Evolutionary conservation across 2,329 filamentous ascomycete genomes (phyloP), one percentile per base, ranked within the genome.

Genomic region (Hypomyces perniciosus): DNA sequence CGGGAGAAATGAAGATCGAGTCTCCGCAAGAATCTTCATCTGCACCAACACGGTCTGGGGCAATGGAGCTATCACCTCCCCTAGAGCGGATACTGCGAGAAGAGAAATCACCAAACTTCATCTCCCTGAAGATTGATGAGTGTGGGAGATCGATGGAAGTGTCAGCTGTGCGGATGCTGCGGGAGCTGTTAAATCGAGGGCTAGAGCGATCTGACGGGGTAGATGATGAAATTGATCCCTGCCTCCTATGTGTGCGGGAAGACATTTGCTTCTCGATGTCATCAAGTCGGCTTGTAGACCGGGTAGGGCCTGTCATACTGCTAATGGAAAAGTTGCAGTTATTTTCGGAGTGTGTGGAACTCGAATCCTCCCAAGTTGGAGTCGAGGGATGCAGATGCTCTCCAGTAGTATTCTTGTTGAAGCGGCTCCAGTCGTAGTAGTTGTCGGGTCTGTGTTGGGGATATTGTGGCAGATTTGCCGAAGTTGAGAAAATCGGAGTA

Each of bases 71-170:
- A 2, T 51, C 52, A 2, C 40, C 48, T 13, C 46, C 51, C 13
- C 43, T 37, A 12, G 51, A 53, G 39, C 29, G 38, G 43, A 53
- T 42, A 6, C 45, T 42, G 6, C 48, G 48, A 8, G 48, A 51
- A n/a, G 48, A 51, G 8, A 10, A 37, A 9, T 27, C 52, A 12
- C 44, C 10, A 10, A 54, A 48, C 12, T 34, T 42, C 35, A 48
- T 48, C 13, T 54, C 44, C 8, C 40, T n/a, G 27, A 51, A 54
- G 0, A 51, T 12, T 4, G 52, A 44, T 13, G 37, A 27, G 34
- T 45, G 48, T 9, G 52, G 48, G 13, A 54, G 28, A n/a, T 54
- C 52, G 26, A 54, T 48, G 4, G 52, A 54, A 30, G 52, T 51
- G 10, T 51, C 44, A 4, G 52, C 48, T 1, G 52, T 54, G 41